A percentile compares a stretch with the other conserved stretches of the same genome.
Conservation (phyloP, 192 early-diverging fungal species). For the Umbelopsis sp. region DNA sequence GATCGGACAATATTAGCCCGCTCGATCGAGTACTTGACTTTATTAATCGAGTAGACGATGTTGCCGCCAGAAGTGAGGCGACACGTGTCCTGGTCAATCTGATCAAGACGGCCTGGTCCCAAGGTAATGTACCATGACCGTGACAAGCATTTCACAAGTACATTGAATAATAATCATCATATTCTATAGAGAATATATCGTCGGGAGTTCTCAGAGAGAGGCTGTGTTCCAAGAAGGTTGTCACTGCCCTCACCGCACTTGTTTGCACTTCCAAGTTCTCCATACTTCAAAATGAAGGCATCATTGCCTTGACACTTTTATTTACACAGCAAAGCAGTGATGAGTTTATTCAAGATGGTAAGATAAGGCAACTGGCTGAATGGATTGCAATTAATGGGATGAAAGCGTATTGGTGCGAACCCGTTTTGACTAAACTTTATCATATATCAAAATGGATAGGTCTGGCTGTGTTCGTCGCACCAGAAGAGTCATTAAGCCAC, state of each 20-base stretch:
- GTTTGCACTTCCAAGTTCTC: slow-evolving; percentile 54
- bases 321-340: slow-evolving; percentile 32
- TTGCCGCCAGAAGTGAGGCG: slow-evolving; percentile 53
- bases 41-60: slow-evolving; percentile 51
- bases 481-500: not conserved
- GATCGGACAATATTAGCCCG: not conserved
- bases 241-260: slow-evolving; percentile 45
- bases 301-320: slow-evolving; percentile 55
- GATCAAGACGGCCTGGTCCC: slow-evolving; percentile 52
- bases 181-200: slow-evolving; percentile 19
- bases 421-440: not conserved
- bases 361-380: not conserved
- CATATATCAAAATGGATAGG: not conserved
- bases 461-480: slow-evolving; percentile 15
- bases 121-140: slow-evolving; percentile 20
- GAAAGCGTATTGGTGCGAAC: not conserved
- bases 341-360: slow-evolving; percentile 32
- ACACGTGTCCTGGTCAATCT: slow-evolving; percentile 53
- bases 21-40: slow-evolving; percentile 40
- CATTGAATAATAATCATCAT: not conserved
- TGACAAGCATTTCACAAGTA: not conserved
- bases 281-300: slow-evolving; percentile 58
- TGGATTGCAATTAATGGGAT: not conserved
- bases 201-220: slow-evolving; percentile 35
- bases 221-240: slow-evolving; percentile 35